Percentiles rank a stretch among this genome's conserved stretches.
Conservation (phyloP, 805 yeast species). For the Yarrowia osloensis region DNA sequence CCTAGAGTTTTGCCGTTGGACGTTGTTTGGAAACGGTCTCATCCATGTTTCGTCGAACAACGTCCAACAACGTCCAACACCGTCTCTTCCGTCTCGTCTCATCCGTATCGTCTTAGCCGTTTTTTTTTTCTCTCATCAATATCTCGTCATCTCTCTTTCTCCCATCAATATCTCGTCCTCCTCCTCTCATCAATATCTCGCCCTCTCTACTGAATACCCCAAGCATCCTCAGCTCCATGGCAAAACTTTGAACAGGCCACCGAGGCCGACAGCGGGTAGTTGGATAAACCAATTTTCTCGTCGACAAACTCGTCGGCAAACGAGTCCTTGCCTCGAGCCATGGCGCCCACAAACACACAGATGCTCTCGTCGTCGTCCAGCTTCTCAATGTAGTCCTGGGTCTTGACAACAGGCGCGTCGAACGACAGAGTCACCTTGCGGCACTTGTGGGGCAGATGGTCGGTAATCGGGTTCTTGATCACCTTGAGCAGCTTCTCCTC, state of each 20-base stretch:
- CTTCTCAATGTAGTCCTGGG: constrained; percentile 80
- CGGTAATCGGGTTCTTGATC: constrained; percentile 95
- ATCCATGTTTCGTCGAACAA: no score
- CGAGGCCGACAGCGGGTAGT: constrained; percentile 93
- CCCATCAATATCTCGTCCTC: no score
- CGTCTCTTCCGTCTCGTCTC: no score
- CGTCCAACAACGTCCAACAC: no score
- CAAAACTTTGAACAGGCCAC: constrained; percentile 98
- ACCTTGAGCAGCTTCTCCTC: constrained; percentile 93
- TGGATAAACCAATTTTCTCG: constrained; percentile 93
- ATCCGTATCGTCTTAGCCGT: neutral
- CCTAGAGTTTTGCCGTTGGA: no score
- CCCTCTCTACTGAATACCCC: constrained; percentile 77
- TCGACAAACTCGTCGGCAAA: constrained; percentile 97
- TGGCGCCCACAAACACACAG: constrained; percentile 98
- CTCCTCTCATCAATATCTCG: no score
- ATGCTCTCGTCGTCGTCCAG: constrained; percentile 88
- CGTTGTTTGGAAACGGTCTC: no score
- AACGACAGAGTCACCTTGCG: constrained; percentile 88
- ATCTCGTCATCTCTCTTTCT: no score
- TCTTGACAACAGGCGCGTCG: constrained; percentile 85
- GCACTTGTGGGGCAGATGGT: constrained; percentile 94
- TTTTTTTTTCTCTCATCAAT: no score
- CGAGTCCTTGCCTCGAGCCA: constrained; percentile 97
- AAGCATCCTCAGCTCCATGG: constrained; percentile 98